These are phyloP conservation scores for Kodamaea ohmeri DNA, from an alignment of 1,139 yeast genomes.

Conservation along the genomic window DNA sequence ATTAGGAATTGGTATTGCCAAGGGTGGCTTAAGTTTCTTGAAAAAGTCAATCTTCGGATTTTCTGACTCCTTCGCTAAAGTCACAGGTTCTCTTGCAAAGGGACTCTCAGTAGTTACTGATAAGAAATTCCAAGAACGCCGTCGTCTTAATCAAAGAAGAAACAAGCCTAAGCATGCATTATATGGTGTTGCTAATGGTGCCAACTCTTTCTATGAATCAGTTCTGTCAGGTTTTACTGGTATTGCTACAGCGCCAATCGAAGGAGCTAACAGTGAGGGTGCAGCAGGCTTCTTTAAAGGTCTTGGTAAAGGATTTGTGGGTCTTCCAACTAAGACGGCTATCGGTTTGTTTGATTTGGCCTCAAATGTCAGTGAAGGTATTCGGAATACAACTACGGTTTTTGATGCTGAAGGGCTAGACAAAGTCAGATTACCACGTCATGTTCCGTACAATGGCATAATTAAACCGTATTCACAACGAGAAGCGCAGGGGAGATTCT, in stretches of 20 bases:
- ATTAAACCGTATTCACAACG: conserved; percentile 74
- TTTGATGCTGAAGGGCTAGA: conserved; percentile 79
- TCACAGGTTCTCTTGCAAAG: conserved; percentile 92
- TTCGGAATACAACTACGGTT: conserved; percentile 87
- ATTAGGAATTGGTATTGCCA: conserved; percentile 90
- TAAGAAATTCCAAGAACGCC: conserved; percentile 75
- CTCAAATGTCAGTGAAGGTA: conserved; percentile 90
- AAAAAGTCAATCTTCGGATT: conserved; percentile 94
- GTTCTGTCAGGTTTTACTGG: conserved; percentile 87
- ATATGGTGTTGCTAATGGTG: conserved; percentile 85
- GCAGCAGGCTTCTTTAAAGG: conserved; percentile 92
- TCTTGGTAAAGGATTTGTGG: conserved; percentile 89
- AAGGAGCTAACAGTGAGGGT: conserved; percentile 84
- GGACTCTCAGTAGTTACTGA: conserved; percentile 93
- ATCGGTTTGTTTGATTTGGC: conserved; percentile 94
- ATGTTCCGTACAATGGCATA: conserved; percentile 64
- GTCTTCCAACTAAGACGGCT: conserved; percentile 94
- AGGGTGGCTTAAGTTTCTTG: conserved; percentile 91
- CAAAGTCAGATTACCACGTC: conserved; percentile 80
- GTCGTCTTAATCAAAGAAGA: conserved; percentile 69
- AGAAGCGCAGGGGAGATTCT: conserved; percentile 91
- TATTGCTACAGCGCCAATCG: conserved; percentile 83
- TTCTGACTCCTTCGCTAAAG: conserved; percentile 87
- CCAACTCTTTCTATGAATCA: conserved; percentile 84
- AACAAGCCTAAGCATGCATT: conserved; percentile 84